Evolutionary conservation across 2,329 filamentous ascomycete species (phyloP).

Genomic region (Zymoseptoria crescenta): DNA sequence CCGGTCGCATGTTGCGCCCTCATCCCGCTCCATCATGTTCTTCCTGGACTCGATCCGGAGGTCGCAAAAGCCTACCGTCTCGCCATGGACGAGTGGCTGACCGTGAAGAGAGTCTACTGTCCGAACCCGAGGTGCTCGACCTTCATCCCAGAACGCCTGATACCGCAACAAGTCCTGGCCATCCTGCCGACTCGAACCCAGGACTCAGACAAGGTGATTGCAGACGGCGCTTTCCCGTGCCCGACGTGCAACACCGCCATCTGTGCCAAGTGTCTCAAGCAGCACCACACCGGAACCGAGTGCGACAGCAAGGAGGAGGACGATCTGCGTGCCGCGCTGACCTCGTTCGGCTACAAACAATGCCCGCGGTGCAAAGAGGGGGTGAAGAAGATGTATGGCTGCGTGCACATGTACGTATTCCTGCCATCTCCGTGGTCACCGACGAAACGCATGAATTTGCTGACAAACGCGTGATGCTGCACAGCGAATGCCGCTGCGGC

Average conservation of each 20-base stretch:
- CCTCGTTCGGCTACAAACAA: constrained; percentile 41
- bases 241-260: constrained; percentile 37
- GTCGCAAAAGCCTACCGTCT: constrained; percentile 34
- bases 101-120: constrained; percentile 42
- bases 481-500: constrained; percentile 38
- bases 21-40: constrained; percentile 37
- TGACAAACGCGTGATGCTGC: background rate
- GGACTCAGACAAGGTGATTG: background rate
- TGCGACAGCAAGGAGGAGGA: constrained; percentile 35
- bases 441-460: background rate
- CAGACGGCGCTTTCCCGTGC: constrained; percentile 32
- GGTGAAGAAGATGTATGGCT: constrained; percentile 43
- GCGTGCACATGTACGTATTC: constrained; percentile 34
- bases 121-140: constrained; percentile 41
- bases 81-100: constrained; percentile 44
- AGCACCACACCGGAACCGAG: constrained; percentile 32
- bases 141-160: constrained; percentile 37
- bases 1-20: constrained; percentile 36
- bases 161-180: constrained; percentile 2
- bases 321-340: constrained; percentile 31
- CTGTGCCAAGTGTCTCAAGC: constrained; percentile 38
- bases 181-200: background rate
- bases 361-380: constrained; percentile 45
- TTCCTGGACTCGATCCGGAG: constrained; percentile 28
- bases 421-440: background rate